Conservation (phyloP, 139 green algal species). For the Chlorella ohadii region DNA sequence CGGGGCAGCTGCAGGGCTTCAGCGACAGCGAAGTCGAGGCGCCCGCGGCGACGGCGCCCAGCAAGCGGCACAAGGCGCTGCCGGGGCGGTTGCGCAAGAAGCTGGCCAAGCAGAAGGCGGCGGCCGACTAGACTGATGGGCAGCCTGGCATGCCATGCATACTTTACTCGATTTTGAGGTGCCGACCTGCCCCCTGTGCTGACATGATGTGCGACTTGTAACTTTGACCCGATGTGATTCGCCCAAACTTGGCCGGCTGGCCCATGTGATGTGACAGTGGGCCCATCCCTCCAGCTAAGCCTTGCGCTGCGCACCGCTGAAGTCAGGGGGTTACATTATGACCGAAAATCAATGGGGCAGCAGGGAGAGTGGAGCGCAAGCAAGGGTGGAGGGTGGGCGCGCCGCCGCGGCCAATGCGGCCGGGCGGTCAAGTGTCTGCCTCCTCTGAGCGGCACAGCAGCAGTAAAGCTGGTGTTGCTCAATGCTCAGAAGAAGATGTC, state of each 20-base stretch:
- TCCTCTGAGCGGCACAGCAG: too few species aligned
- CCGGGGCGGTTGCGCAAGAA: slow-evolving; percentile 79
- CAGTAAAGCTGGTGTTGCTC: too few species aligned
- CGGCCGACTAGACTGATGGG: too few species aligned
- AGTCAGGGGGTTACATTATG: too few species aligned
- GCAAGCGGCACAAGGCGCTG: slow-evolving; percentile 54
- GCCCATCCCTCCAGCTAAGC: too few species aligned
- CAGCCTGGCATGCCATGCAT: too few species aligned
- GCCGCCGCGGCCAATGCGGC: neutral
- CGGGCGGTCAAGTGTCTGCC: neutral
- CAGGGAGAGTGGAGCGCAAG: neutral
- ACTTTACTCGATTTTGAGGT: too few species aligned
- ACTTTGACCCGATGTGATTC: too few species aligned
- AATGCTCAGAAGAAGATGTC: slow-evolving; percentile 19
- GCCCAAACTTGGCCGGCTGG: neutral
- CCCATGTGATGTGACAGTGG: too few species aligned
- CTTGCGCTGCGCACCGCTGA: too few species aligned
- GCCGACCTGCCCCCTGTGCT: neutral
- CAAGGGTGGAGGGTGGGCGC: neutral
- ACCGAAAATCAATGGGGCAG: neutral
- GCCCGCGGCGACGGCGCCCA: neutral
- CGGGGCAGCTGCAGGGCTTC: neutral
- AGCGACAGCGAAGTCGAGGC: slow-evolving; percentile 28
- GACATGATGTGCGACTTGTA: too few species aligned
- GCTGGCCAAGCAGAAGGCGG: slow-evolving; percentile 45